These are phyloP conservation scores for Penicillium sp. DNA, from an alignment of 2,329 filamentous ascomycete species.

Conservation along the genomic window DNA sequence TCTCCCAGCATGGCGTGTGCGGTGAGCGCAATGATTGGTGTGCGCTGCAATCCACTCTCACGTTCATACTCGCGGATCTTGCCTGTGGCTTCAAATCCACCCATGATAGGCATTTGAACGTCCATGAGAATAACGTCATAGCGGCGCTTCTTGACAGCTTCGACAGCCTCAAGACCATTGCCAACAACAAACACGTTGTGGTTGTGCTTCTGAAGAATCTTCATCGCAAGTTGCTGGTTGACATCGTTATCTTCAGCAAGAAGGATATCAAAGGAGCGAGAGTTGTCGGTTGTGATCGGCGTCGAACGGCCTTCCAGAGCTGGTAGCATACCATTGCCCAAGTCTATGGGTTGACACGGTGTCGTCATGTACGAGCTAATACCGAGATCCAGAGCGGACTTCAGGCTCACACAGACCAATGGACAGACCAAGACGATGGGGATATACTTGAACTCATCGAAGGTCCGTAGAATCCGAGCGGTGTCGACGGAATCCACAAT, in stretches of 20 bases:
- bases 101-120: constrained; percentile 99
- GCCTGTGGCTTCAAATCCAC: constrained; percentile 93
- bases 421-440: constrained; percentile 92
- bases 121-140: constrained; percentile 99
- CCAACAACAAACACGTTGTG: constrained; percentile 73
- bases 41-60: constrained; percentile 76
- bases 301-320: constrained; percentile 92
- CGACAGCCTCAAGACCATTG: constrained; percentile 90
- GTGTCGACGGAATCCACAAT: constrained; percentile 93
- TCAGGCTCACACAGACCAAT: constrained; percentile 85
- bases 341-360: constrained; percentile 88
- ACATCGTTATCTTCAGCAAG: constrained; percentile 97
- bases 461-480: constrained; percentile 79
- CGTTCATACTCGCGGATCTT: constrained; percentile 96
- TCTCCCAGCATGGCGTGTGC: constrained; percentile 99
- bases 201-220: constrained; percentile 97
- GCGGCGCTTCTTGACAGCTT: constrained; percentile 86
- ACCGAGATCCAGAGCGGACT: constrained; percentile 89
- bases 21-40: constrained; percentile 94
- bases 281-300: constrained; percentile 88
- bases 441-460: constrained; percentile 97
- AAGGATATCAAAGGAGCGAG: constrained; percentile 92
- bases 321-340: constrained; percentile 95
- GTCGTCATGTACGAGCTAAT: constrained; percentile 99
- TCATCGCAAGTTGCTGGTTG: constrained; percentile 93